Evolutionary conservation across 2,329 filamentous ascomycete genomes (phyloP), one percentile per base, ranked within the genome.

Genomic region (Aspergillus aculeatinus): DNA sequence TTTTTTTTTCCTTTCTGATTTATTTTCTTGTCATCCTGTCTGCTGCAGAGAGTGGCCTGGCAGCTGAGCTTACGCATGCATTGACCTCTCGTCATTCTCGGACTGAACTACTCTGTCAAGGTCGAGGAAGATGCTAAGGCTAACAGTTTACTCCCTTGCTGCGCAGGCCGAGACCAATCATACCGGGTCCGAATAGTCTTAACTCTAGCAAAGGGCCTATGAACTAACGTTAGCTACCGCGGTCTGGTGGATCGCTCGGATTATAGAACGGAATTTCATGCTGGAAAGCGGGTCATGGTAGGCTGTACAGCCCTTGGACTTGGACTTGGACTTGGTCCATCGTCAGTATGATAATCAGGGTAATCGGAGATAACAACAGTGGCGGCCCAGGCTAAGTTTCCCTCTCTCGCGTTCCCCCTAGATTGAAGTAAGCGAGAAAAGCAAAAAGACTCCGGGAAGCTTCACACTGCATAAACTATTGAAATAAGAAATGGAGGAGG

Each of bases 51-150:
- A 48, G 42, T 55, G 33, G 44, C 47, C 19, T 48, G 29, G 42
- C 53, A 48, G 53, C 53, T 55, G 42, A 55, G 53, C 53, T 48
- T 55, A 55, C 53, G 53, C 53, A 55, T 55, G 53, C 53, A 55
- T 55, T 55, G 53, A 55, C 53, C 53, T 48, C 44, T 35, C 42
- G 53, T 55, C 53, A 55, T 55, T 55, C 53, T 50, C 48, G 31
- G 42, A n/a, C 48, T 33, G 48, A 35, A 33, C 21, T 48, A 19
- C 25, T 29, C 25, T 25, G 42, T 39, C 39, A 48, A 48, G 29
- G 44, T 35, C 53, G 27, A 55, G 29, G n/a, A 29, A 29, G 48
- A 50, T 50, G 12, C 53, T 25, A 44, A 31, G 31, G 14, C 39
- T 27, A 42, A 44, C 42, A 31, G 44, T 47, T 23, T n/a, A 55